Base-by-base conservation (phyloP, 352 stramenopile species). In the Phytophthora tentaculata region DNA sequence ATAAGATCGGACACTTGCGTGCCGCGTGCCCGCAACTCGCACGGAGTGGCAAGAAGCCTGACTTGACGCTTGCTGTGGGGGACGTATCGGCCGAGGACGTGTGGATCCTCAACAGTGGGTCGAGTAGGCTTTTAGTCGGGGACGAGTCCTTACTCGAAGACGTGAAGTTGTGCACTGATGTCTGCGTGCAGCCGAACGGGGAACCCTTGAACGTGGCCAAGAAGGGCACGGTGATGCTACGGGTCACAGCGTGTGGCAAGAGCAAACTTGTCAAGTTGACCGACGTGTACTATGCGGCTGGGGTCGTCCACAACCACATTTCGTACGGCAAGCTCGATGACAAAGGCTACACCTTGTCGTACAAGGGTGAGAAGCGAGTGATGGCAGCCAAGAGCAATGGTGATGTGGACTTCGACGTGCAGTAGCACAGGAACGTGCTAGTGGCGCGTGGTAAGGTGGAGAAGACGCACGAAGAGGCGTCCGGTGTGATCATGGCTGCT, bases 81-180 rank as follows among this genome's bases (percentile, higher is more conserved):
- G 10, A 39, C 2, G 10, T 16, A 14, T 10, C 14, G 32, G 10
- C 32, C 32, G 32, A 17, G 7, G 17, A 48, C 17, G 14, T 48
- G 41, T 48, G 41, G 41, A 48, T 48, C 17, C 17, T 48, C 41
- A 16, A 48, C 41, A 24, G 41, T 23, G 41, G 41, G 41, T 48
- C 41, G 17, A 48, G 41, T 16, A 48, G 41, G 10, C 17, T 12
- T 23, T 48, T 48, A 0, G 41, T 48, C 2, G 41, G 14, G 8
- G 16, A 48, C 19, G 41, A 20, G 41, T 20, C 19, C 5, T 9
- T 10, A 16, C 19, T 48, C 17, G 41, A 48, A 12, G 19, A 48
- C 10, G 41, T 48, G 10, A 16, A 48, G 19, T 12, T 23, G 10
- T 48, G 41, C 41, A 2, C 10, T 5, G 17, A 48, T 16, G 19